Conservation (phyloP, 1,284 basidiomycete genomes). For the Boletus smithii region DNA sequence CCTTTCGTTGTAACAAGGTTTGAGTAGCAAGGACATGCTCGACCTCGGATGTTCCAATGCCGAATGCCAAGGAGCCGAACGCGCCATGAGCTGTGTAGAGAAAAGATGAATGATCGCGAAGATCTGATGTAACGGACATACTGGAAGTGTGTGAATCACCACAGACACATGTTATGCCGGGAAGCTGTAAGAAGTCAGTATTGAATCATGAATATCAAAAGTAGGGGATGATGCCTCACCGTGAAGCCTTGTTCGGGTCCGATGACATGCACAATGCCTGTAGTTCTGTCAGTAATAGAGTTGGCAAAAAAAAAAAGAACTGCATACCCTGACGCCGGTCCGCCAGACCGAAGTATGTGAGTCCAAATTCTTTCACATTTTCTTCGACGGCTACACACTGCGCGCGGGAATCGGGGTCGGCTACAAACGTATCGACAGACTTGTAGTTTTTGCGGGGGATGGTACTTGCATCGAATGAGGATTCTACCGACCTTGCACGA, state of each 20-base stretch:
- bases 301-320: neutral
- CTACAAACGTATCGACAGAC: constrained; percentile 75
- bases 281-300: constrained; percentile 8
- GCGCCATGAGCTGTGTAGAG: constrained; percentile 78
- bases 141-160: constrained; percentile 95
- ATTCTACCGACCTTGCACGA: constrained; percentile 5
- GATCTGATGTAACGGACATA: constrained; percentile 37
- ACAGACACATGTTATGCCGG: constrained; percentile 93
- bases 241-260: constrained; percentile 97
- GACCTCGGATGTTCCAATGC: constrained; percentile 95
- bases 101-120: constrained; percentile 1
- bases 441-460: constrained; percentile 83
- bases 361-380: constrained; percentile 92
- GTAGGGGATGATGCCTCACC: constrained; percentile 38
- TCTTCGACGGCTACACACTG: constrained; percentile 91
- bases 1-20: constrained; percentile 87
- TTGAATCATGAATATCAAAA: neutral
- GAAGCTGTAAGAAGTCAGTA: constrained; percentile 53
- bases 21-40: constrained; percentile 97
- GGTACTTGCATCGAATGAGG: constrained; percentile 52
- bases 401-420: constrained; percentile 87
- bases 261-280: constrained; percentile 94
- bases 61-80: constrained; percentile 94
- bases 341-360: constrained; percentile 94
- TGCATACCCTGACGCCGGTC: constrained; percentile 80